Evolutionary conservation across 495 filamentous ascomycete species (phyloP).

Genomic region (Ramalina intermedia): DNA sequence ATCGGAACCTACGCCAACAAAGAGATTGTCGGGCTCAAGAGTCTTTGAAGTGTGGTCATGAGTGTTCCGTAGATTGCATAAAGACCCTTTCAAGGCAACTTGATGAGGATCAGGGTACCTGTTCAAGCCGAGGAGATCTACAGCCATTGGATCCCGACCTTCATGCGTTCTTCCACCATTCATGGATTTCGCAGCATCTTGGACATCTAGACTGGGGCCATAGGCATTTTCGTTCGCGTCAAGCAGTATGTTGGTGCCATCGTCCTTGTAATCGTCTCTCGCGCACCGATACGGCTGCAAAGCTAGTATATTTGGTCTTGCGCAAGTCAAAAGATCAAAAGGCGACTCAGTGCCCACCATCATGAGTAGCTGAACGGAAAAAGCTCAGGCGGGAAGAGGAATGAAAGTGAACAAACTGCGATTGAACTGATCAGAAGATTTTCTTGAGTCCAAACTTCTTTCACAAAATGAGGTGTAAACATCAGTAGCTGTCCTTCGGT

Average conservation of each 20-base stretch:
- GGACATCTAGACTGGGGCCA: constrained; percentile 53
- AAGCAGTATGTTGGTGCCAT: constrained; percentile 89
- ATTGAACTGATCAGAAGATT: not conserved
- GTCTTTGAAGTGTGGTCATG: constrained; percentile 59
- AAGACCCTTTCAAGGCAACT: constrained; percentile 61
- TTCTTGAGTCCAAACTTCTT: too few relatives aligned
- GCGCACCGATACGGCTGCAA: constrained; percentile 76
- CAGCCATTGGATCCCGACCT: constrained; percentile 13
- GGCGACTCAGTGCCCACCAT: constrained; percentile 18
- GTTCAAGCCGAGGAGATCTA: constrained; percentile 69
- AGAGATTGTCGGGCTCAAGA: constrained; percentile 72
- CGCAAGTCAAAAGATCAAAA: constrained; percentile 69
- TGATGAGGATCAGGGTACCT: constrained; percentile 97
- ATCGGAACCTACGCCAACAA: constrained; percentile 89
- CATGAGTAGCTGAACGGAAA: too few relatives aligned
- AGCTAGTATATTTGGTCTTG: constrained; percentile 67
- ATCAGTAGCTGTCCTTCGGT: too few relatives aligned
- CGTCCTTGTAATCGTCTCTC: constrained; percentile 95
- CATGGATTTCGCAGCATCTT: constrained; percentile 26
- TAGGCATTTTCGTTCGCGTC: constrained; percentile 98
- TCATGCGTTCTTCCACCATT: constrained; percentile 7
- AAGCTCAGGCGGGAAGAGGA: not conserved
- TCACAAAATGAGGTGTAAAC: too few relatives aligned
- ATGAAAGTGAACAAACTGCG: not conserved
- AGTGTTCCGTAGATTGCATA: constrained; percentile 81